Base-by-base conservation (phyloP, 2,329 filamentous ascomycete species). In the Sphaerulina vaccinii region DNA sequence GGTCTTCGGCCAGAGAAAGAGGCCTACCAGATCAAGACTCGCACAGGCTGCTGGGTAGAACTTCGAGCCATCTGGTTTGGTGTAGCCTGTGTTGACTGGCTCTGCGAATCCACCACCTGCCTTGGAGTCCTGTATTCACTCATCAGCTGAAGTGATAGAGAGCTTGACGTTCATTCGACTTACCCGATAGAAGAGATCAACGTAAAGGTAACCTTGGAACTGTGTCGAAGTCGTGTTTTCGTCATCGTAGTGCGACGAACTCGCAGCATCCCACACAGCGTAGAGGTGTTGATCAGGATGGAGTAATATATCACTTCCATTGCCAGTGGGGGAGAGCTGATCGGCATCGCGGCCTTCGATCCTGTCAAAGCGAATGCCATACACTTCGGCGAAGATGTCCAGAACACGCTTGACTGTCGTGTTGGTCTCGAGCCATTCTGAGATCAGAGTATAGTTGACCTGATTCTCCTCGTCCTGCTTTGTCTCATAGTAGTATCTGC, bases 201-300 rank as follows among this genome's bases (percentile, higher is more conserved):
- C 9, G 35, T 15, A 21, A 5, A 18, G 11, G 35, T 16, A 38
- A 5, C 35, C 15, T 19, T 38, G 9, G 35, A 38, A 38, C 35
- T 9, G 35, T 32, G n/a, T 10, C 27, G n/a, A 10, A 13, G 5
- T 32, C 27, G 4, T 32, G 16, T 19, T 2, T 9, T 38, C 18
- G 33, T 16, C 35, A 53, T 38, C 18, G 33, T 16, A 24, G 49
- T 11, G 36, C 44, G 15, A 53, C 29, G 44, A 53, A 49, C 5
- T 35, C 38, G 19, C 21, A 11, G 49, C 49, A 18, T 53, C 45
- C 51, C 51, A 53, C 4, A 53, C 51, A 18, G 51, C 27, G 22
- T 49, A 49, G 11, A 53, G 38, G 5, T 47, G 22, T 4, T 49
- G 22, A 29, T 53, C 39, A 3, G 44, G 39, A 16, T 48, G 37